phyloP scores from a whole-genome alignment of 805 yeast species.

The Saccharomycopsis fibuligera region DNA sequence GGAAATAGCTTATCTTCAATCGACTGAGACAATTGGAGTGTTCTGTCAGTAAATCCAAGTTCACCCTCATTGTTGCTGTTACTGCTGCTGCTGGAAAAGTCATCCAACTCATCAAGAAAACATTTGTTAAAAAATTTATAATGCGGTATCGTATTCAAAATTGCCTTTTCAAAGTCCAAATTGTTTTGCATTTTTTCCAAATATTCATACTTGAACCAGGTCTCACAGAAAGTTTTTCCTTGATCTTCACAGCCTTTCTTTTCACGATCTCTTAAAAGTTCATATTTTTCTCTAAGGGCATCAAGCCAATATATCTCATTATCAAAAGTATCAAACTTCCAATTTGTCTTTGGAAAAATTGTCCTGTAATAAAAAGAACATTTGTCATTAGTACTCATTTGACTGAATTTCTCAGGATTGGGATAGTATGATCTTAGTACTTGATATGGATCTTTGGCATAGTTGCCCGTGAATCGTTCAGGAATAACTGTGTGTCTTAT shows the following conservation, averaged over 20 bases:
- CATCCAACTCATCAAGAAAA: conserved; percentile 13
- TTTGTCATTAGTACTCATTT: conserved; percentile 13
- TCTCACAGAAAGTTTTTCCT: conserved; percentile 19
- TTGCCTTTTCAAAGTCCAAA: conserved; percentile 16
- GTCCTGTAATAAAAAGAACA: conserved; percentile 16
- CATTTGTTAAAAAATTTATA: conserved; percentile 21
- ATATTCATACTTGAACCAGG: conserved; percentile 19
- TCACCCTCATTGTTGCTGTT: conserved; percentile 30
- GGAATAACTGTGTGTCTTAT: conserved; percentile 15
- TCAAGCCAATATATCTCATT: conserved; percentile 19
- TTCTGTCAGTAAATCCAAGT: conserved; percentile 38
- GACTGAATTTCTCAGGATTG: conserved; percentile 11
- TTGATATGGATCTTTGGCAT: conserved; percentile 17
- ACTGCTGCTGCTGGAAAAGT: background rate
- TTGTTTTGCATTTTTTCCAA: conserved; percentile 20
- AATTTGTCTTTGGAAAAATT: conserved; percentile 18
- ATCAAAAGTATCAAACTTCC: conserved; percentile 19
- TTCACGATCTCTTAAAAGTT: conserved; percentile 17
- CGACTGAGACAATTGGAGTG: conserved; percentile 30
- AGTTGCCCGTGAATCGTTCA: conserved; percentile 10
- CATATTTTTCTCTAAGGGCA: conserved; percentile 18
- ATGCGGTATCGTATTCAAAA: conserved; percentile 19
- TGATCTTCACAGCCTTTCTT: conserved; percentile 9
- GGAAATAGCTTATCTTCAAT: conserved; percentile 33
- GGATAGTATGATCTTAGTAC: conserved; percentile 15